Evolutionary conservation across 1,139 yeast species (phyloP).

Genomic region (Wickerhamiella infanticola): DNA sequence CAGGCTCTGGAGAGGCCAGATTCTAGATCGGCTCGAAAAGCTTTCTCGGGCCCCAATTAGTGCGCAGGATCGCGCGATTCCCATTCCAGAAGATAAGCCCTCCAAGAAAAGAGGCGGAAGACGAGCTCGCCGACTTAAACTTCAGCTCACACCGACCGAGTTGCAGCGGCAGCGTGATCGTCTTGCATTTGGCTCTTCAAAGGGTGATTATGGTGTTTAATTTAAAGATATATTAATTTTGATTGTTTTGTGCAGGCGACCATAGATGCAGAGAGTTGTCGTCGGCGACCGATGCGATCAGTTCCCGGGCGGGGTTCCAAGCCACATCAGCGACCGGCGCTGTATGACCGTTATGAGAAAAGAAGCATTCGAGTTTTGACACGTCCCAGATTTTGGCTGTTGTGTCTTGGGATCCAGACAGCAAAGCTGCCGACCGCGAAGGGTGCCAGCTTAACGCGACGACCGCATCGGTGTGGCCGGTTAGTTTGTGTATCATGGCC

Average conservation of each 20-base stretch:
- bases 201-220: background rate
- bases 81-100: slow-evolving; percentile 63
- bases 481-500: slow-evolving; percentile 18
- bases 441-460: slow-evolving; percentile 33
- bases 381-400: slow-evolving; percentile 60
- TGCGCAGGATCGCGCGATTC: slow-evolving; percentile 56
- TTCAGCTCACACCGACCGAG: slow-evolving; percentile 68
- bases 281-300: slow-evolving; percentile 68
- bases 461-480: slow-evolving; percentile 44
- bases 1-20: slow-evolving; percentile 39
- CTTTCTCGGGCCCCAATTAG: slow-evolving; percentile 65
- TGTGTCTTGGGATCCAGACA: slow-evolving; percentile 59
- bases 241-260: slow-evolving; percentile 49
- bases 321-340: slow-evolving; percentile 72
- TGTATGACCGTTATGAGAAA: slow-evolving; percentile 82
- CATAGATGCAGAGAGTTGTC: slow-evolving; percentile 83
- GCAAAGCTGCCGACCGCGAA: slow-evolving; percentile 36
- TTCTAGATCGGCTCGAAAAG: slow-evolving; percentile 50
- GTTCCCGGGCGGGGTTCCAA: slow-evolving; percentile 57
- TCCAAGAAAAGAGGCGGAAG: slow-evolving; percentile 82
- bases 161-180: slow-evolving; percentile 70
- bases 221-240: slow-evolving; percentile 42
- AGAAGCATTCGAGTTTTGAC: slow-evolving; percentile 30
- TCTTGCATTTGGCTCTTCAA: slow-evolving; percentile 55
- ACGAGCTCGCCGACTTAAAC: slow-evolving; percentile 62